phyloP scores from a whole-genome alignment of 129 eudicot species.

The Tanacetum coccineum region DNA sequence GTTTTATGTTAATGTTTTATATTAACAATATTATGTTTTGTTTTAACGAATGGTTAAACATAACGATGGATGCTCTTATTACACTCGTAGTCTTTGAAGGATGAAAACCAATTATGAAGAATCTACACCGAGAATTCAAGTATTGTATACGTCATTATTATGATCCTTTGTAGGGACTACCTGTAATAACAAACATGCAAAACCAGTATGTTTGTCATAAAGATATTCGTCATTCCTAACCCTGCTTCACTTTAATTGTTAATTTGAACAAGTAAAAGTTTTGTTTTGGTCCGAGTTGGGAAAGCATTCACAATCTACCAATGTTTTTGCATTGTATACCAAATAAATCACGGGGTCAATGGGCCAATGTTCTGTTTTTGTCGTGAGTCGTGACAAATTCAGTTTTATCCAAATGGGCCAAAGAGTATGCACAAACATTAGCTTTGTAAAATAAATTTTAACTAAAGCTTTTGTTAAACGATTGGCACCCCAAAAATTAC shows the following conservation, averaged over 20 bases:
- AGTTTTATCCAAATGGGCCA: background rate
- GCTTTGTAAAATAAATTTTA: background rate
- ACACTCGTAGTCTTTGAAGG: too few species aligned
- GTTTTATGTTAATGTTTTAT: too few species aligned
- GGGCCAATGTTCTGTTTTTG: background rate
- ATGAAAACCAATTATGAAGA: too few species aligned
- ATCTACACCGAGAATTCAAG: background rate
- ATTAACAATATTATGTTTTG: too few species aligned
- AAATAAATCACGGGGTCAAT: background rate
- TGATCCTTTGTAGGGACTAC: background rate
- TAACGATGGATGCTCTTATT: too few species aligned
- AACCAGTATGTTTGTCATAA: background rate
- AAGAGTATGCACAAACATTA: slow-evolving; percentile 11
- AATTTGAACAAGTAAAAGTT: background rate
- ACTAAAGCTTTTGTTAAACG: slow-evolving; percentile 16
- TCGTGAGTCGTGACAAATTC: background rate
- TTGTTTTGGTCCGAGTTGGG: background rate
- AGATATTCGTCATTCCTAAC: slow-evolving; percentile 1
- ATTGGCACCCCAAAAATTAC: slow-evolving; percentile 42
- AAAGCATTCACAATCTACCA: background rate
- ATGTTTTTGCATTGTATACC: too few species aligned
- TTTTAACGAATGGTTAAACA: too few species aligned
- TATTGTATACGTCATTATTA: background rate
- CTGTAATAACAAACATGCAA: background rate
- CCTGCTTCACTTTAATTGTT: background rate